Conservation (phyloP, 1,139 yeast genomes). For the Pichia sp. region DNA sequence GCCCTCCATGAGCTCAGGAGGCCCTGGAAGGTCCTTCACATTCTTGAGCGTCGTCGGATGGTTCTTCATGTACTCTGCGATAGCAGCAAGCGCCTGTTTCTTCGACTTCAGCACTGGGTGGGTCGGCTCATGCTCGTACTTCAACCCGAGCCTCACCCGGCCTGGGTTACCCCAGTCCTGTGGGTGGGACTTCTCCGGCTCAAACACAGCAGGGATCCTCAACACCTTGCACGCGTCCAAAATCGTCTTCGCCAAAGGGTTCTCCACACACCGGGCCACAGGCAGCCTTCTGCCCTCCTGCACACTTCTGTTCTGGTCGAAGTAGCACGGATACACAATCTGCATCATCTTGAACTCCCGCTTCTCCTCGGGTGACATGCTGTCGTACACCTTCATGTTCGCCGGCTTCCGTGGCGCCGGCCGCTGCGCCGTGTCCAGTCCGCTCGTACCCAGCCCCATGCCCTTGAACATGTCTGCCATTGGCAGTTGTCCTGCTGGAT, state of each 20-base stretch:
- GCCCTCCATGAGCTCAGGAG: constrained; percentile 41
- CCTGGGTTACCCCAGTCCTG: constrained; percentile 98
- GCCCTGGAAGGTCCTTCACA: constrained; percentile 59
- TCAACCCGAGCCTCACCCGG: constrained; percentile 70
- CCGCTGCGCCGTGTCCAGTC: constrained; percentile 3
- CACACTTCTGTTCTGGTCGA: constrained; percentile 72
- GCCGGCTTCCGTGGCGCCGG: neutral
- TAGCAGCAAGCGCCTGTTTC: constrained; percentile 57
- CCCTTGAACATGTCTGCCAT: constrained; percentile 22
- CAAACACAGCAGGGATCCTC: constrained; percentile 55
- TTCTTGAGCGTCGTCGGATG: constrained; percentile 72
- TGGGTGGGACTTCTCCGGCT: constrained; percentile 86
- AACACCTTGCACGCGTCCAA: constrained; percentile 56
- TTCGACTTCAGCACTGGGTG: constrained; percentile 48
- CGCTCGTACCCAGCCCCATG: constrained; percentile 19
- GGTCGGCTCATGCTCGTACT: constrained; percentile 41
- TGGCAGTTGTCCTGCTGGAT: constrained; percentile 21
- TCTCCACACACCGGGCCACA: constrained; percentile 60
- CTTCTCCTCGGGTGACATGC: constrained; percentile 39
- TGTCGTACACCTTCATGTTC: constrained; percentile 13
- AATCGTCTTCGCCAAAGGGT: constrained; percentile 82
- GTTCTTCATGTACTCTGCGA: constrained; percentile 57
- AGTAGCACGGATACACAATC: constrained; percentile 84
- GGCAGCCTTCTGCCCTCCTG: constrained; percentile 82
- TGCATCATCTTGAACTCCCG: constrained; percentile 65